Percentiles rank a stretch among this genome's conserved stretches.
Evolutionary conservation across 129 eudicot genomes (phyloP).

Genomic region (carrot (Daucus carota)): DNA sequence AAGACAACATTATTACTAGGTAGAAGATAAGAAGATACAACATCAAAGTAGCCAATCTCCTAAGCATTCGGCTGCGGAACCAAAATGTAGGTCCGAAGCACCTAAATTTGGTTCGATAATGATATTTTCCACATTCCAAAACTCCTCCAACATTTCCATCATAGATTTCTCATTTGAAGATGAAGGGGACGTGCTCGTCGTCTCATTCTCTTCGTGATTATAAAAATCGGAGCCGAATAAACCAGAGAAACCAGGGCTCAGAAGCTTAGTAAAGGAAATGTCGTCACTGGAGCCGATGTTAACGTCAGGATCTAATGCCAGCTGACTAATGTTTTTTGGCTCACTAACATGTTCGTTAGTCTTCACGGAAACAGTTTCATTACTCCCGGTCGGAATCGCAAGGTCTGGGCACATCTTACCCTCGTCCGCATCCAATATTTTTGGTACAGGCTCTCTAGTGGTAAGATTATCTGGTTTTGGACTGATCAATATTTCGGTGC

Average conservation of each 20-base stretch:
- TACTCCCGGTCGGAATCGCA: background rate
- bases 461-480: background rate
- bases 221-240: background rate
- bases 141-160: constrained; percentile 17
- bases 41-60: constrained; percentile 31
- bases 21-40: too few species aligned
- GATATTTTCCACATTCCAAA: background rate
- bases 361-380: background rate
- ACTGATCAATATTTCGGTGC: background rate
- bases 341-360: background rate
- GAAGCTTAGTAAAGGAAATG: constrained; percentile 13
- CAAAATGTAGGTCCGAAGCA: constrained; percentile 3
- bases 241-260: constrained; percentile 18
- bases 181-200: background rate
- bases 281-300: too few species aligned
- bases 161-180: constrained; percentile 9
- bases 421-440: background rate
- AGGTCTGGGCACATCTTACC: background rate
- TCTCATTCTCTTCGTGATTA: background rate
- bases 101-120: background rate
- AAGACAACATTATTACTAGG: background rate
- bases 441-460: background rate
- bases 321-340: background rate
- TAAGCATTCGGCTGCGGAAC: constrained; percentile 20
- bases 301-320: constrained; percentile 15